These are phyloP conservation scores for Arabidopsis lyrata DNA, from an alignment of 441 rosid genomes.

Conservation along the genomic window DNA sequence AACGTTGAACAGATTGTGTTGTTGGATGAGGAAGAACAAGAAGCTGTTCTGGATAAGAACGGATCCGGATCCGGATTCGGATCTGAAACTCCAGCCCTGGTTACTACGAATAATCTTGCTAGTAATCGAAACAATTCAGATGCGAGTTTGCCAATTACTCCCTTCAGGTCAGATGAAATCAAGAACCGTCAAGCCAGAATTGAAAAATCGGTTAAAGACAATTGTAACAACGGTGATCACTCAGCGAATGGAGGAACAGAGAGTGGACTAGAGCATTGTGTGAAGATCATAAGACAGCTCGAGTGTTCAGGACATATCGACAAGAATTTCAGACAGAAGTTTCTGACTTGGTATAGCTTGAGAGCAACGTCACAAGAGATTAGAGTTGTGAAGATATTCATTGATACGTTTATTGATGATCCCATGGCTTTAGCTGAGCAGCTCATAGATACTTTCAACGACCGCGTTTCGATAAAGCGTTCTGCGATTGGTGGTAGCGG, in stretches of 20 bases:
- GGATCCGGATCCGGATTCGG: constrained; percentile 5
- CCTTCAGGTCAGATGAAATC: constrained; percentile 66
- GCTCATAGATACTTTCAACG: constrained; percentile 85
- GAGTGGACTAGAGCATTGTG: constrained; percentile 75
- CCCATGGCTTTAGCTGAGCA: constrained; percentile 92
- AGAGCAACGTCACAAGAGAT: constrained; percentile 83
- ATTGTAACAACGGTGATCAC: constrained; percentile 68
- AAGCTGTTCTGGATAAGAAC: constrained; percentile 36
- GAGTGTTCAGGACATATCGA: constrained; percentile 92
- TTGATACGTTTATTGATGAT: constrained; percentile 81
- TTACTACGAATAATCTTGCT: constrained; percentile 38
- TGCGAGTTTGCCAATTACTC: constrained; percentile 84
- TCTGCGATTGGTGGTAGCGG: constrained; percentile 46
- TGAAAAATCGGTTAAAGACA: constrained; percentile 57
- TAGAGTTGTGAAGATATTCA: constrained; percentile 82
- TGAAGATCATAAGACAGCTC: constrained; percentile 86
- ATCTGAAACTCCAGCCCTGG: constrained; percentile 47
- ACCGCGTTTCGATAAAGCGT: constrained; percentile 65
- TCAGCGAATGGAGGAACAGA: constrained; percentile 60
- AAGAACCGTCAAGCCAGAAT: constrained; percentile 57
- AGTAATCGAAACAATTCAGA: constrained; percentile 45
- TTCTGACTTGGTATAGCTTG: constrained; percentile 95
- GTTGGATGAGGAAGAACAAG: constrained; percentile 31
- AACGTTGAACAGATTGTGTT: constrained; percentile 48
- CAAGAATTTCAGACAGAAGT: constrained; percentile 89